Evolutionary conservation across 2,329 filamentous ascomycete genomes (phyloP).

Genomic region (Pseudocercospora fijiensis): DNA sequence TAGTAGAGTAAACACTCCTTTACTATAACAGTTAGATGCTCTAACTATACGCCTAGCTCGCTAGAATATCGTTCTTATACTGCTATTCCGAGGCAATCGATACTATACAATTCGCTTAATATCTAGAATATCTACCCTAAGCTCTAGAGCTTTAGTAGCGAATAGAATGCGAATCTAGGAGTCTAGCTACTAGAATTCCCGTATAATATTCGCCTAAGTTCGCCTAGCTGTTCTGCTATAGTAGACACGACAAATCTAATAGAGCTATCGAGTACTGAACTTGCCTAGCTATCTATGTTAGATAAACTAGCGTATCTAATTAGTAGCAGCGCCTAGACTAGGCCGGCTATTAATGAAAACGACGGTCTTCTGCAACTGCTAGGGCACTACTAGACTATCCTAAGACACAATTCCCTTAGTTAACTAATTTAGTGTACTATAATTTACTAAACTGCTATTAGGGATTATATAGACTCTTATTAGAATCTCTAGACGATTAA

Average conservation of each 20-base stretch:
- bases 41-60: background rate
- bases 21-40: background rate
- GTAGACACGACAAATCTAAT: background rate
- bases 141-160: background rate
- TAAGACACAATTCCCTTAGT: background rate
- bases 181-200: background rate
- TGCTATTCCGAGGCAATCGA: background rate
- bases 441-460: background rate
- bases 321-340: background rate
- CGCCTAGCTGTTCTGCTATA: background rate
- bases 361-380: background rate
- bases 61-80: background rate
- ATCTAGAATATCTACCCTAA: background rate
- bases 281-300: background rate
- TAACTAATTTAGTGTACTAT: background rate
- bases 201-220: background rate
- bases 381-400: background rate
- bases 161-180: background rate
- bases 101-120: background rate
- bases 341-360: background rate
- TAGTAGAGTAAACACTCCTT: background rate
- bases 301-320: background rate
- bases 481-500: background rate
- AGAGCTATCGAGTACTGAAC: background rate
- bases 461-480: background rate